phyloP scores from a whole-genome alignment of 305 asterid genomes.

The Salvia sclarea region DNA sequence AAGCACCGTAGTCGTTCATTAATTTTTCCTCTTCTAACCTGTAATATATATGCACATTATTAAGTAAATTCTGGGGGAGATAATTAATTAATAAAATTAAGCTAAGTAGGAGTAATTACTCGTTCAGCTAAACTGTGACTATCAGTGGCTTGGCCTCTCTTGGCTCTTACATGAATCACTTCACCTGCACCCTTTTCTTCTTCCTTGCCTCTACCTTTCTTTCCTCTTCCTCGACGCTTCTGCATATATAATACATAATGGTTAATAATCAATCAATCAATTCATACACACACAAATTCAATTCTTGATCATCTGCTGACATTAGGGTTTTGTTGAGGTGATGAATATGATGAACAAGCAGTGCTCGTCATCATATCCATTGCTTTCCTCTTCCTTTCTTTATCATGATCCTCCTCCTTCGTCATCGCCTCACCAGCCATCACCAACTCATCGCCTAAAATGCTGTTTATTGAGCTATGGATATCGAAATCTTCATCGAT shows the following conservation, averaged over 20 bases:
- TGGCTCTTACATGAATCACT: constrained; percentile 92
- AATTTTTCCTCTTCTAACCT: constrained; percentile 90
- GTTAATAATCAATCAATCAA: no score
- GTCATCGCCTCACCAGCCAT: not conserved
- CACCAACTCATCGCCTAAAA: no score
- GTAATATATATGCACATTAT: constrained; percentile 2
- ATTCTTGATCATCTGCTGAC: no score
- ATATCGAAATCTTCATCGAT: constrained; percentile 30
- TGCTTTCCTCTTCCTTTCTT: constrained; percentile 52
- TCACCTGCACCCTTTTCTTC: constrained; percentile 49
- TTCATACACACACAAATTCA: not conserved
- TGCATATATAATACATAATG: no score
- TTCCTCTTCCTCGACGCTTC: constrained; percentile 57
- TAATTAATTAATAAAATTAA: not conserved
- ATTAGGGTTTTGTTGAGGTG: no score
- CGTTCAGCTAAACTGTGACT: constrained; percentile 98
- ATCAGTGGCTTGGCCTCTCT: constrained; percentile 90
- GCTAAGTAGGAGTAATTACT: constrained; percentile 34
- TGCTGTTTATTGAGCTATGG: constrained; percentile 21
- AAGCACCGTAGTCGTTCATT: constrained; percentile 77
- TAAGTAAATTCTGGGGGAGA: no score
- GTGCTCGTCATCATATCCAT: constrained; percentile 33
- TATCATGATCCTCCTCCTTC: not conserved
- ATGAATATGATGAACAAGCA: constrained; percentile 51
- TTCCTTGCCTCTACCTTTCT: constrained; percentile 41